A percentile compares a stretch with the other conserved stretches of the same genome.
phyloP scores from a whole-genome alignment of 495 filamentous ascomycete genomes.

The Articulospora tetracladia region DNA sequence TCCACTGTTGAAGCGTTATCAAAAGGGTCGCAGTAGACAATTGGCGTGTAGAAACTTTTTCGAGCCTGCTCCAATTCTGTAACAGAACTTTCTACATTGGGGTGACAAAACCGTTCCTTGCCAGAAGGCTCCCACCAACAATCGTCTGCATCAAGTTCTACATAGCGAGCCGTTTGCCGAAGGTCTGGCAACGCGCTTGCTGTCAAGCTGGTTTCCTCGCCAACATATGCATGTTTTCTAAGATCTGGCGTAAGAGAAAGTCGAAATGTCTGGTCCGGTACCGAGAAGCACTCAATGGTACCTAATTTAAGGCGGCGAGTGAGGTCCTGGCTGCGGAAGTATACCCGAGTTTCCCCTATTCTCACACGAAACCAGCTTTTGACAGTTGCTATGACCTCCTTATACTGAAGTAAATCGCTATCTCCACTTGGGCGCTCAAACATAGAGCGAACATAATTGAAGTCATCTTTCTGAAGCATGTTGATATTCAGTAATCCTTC shows the following conservation, averaged over 20 bases:
- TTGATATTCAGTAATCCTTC: neutral
- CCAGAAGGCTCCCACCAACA: conserved; percentile 23
- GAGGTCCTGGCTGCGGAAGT: neutral
- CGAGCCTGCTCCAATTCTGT: neutral
- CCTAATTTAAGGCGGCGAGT: neutral
- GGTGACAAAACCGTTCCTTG: neutral
- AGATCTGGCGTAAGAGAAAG: neutral
- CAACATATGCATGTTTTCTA: neutral
- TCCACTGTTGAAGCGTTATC: neutral
- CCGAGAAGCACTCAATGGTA: neutral
- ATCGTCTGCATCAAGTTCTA: neutral
- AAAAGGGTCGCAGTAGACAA: neutral
- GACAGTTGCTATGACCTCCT: neutral
- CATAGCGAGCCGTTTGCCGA: neutral
- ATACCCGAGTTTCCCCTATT: neutral
- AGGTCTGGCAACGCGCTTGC: neutral
- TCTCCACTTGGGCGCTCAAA: too few species aligned
- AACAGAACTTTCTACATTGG: neutral
- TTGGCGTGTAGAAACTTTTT: neutral
- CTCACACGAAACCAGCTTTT: neutral
- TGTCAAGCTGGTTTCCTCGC: too few species aligned
- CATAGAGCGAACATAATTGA: too few species aligned
- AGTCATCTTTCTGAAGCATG: neutral
- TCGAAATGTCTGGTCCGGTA: neutral
- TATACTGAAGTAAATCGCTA: too few species aligned